A percentile compares a stretch with the other conserved stretches of the same genome.
These are phyloP conservation scores for Penicillium waksmanii DNA, from an alignment of 495 filamentous ascomycete genomes.

Conservation along the genomic window DNA sequence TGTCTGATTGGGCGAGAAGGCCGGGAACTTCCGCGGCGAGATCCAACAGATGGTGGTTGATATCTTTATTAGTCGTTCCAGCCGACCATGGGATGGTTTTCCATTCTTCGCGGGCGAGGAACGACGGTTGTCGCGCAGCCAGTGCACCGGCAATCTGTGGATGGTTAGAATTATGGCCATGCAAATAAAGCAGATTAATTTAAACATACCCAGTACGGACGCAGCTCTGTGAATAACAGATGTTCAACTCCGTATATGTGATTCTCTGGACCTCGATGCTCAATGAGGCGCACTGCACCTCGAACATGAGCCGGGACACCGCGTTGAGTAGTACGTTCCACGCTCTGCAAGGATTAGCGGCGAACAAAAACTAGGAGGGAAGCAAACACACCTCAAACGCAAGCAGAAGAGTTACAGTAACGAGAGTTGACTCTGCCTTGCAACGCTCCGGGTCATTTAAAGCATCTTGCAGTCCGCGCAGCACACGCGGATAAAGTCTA, in stretches of 20 bases:
- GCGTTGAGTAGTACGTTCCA: conserved; percentile 43
- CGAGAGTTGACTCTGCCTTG: conserved; percentile 48
- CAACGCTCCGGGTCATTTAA: conserved; percentile 44
- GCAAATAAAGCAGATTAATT: neutral
- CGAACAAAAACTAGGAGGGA: neutral
- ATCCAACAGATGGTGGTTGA: conserved; percentile 47
- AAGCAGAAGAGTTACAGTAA: conserved; percentile 48
- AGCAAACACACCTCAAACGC: conserved; percentile 42
- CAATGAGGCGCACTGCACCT: conserved; percentile 46
- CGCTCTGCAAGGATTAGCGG: conserved; percentile 36
- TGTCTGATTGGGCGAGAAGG: conserved; percentile 38
- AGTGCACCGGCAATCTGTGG: conserved; percentile 41
- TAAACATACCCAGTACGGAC: conserved; percentile 47
- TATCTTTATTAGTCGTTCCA: conserved; percentile 45
- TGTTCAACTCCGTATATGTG: conserved; percentile 52
- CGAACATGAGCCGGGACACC: conserved; percentile 45
- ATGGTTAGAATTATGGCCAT: conserved; percentile 5
- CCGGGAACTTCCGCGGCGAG: conserved; percentile 44
- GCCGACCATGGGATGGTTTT: conserved; percentile 50
- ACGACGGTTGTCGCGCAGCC: conserved; percentile 36
- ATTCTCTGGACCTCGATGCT: conserved; percentile 50
- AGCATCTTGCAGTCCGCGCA: conserved; percentile 45
- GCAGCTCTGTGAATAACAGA: conserved; percentile 46
- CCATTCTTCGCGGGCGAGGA: conserved; percentile 46
- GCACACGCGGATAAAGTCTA: conserved; percentile 43